A percentile compares a stretch with the other conserved stretches of the same genome.
phyloP scores from a whole-genome alignment of 2,329 filamentous ascomycete genomes.

The Colletotrichum echinochloae region DNA sequence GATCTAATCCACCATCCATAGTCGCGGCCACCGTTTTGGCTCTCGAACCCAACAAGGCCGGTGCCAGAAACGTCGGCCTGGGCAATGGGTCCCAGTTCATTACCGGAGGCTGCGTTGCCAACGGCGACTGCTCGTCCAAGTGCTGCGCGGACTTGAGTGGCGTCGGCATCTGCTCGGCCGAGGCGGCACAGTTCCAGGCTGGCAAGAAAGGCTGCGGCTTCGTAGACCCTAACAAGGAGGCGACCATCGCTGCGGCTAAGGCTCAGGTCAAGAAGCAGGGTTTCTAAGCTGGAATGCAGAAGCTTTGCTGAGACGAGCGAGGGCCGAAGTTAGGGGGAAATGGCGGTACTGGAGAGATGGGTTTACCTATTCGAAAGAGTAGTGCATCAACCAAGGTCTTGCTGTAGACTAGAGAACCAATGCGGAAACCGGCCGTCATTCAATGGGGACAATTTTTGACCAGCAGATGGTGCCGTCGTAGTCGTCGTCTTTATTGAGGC shows the following conservation, averaged over 20 bases:
- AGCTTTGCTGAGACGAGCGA: neutral
- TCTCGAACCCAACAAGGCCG: slow-evolving; percentile 44
- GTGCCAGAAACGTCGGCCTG: slow-evolving; percentile 37
- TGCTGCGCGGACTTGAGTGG: slow-evolving; percentile 47
- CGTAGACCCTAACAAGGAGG: slow-evolving; percentile 40
- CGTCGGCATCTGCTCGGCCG: slow-evolving; percentile 47
- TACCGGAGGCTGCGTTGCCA: slow-evolving; percentile 47
- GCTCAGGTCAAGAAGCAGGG: slow-evolving; percentile 37
- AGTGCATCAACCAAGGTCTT: neutral
- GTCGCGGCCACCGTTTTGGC: slow-evolving; percentile 42
- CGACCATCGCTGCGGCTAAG: slow-evolving; percentile 38
- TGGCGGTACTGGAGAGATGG: too few relatives aligned
- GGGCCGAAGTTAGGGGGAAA: too few relatives aligned
- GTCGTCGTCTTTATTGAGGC: neutral
- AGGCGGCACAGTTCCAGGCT: slow-evolving; percentile 46
- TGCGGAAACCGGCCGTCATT: neutral
- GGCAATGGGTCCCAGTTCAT: slow-evolving; percentile 46
- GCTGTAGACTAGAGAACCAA: neutral
- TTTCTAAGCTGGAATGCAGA: slow-evolving; percentile 37
- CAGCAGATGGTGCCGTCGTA: too few relatives aligned
- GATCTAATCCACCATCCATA: neutral
- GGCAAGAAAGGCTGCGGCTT: slow-evolving; percentile 52
- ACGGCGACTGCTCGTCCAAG: slow-evolving; percentile 45
- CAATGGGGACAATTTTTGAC: too few relatives aligned
- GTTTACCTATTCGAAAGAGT: neutral